A percentile compares a stretch with the other conserved stretches of the same genome.
phyloP scores from a whole-genome alignment of 1,139 yeast genomes.

The Trichomonascaceae sp. region DNA sequence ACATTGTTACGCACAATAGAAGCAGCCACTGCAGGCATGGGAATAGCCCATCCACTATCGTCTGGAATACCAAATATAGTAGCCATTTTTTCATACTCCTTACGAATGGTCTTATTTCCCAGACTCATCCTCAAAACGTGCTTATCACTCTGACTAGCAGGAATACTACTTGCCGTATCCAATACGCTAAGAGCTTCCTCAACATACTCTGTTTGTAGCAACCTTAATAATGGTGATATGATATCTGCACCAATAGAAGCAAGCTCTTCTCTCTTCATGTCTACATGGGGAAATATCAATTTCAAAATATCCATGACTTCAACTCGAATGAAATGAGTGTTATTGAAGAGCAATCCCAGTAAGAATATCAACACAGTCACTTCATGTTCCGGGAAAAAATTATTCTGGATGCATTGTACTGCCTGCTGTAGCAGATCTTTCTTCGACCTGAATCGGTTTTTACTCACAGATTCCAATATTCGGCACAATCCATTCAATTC shows the following conservation, averaged over 20 bases:
- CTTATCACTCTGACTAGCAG: slow-evolving; percentile 85
- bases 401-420: slow-evolving; percentile 56
- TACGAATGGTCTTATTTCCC: slow-evolving; percentile 71
- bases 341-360: slow-evolving; percentile 73
- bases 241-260: slow-evolving; percentile 91
- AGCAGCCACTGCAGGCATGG: slow-evolving; percentile 88
- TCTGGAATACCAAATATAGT: slow-evolving; percentile 94
- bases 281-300: slow-evolving; percentile 68
- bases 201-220: slow-evolving; percentile 80
- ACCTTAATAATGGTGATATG: slow-evolving; percentile 78
- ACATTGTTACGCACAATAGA: slow-evolving; percentile 86
- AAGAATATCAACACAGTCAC: slow-evolving; percentile 70
- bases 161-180: slow-evolving; percentile 78
- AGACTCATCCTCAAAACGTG: slow-evolving; percentile 88
- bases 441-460: slow-evolving; percentile 76
- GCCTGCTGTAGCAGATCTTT: slow-evolving; percentile 83
- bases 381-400: slow-evolving; percentile 70
- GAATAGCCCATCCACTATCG: slow-evolving; percentile 97
- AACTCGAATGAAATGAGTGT: slow-evolving; percentile 65
- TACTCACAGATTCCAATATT: slow-evolving; percentile 69
- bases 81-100: slow-evolving; percentile 79
- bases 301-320: slow-evolving; percentile 76
- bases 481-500: slow-evolving; percentile 60
- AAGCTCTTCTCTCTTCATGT: slow-evolving; percentile 72
- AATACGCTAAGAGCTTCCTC: slow-evolving; percentile 83